Conservation (phyloP, 163 green algal species). For the Scenedesmus sp. region DNA sequence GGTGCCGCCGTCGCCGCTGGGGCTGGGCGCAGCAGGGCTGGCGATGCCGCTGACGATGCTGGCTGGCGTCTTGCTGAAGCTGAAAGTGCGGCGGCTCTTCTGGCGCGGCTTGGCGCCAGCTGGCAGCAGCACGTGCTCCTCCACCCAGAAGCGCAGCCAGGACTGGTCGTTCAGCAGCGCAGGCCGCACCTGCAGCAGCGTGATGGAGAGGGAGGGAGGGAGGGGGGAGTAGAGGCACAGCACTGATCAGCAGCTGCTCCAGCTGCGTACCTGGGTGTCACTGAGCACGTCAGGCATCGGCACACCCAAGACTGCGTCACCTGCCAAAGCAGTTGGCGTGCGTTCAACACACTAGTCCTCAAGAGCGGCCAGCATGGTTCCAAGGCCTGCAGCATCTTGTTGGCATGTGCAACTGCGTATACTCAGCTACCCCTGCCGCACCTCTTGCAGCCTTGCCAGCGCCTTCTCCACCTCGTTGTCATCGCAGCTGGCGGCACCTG, state of each 20-base stretch:
- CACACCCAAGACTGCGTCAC: no score
- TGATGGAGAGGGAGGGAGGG: background rate
- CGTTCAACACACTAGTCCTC: no score
- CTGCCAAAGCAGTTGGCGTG: no score
- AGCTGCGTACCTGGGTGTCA: no score
- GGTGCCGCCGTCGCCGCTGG: background rate
- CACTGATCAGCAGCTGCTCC: background rate
- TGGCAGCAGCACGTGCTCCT: constrained; percentile 48
- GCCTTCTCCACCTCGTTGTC: background rate
- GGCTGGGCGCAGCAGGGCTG: background rate
- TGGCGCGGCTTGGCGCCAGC: background rate
- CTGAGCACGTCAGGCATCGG: no score
- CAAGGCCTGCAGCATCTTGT: no score
- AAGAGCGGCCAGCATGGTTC: no score
- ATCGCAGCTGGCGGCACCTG: background rate
- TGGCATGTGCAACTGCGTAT: no score
- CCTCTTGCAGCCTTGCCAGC: constrained; percentile 31
- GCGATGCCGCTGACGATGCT: background rate
- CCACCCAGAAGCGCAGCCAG: constrained; percentile 47
- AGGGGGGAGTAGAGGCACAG: background rate
- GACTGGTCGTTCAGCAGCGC: constrained; percentile 86
- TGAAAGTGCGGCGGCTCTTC: constrained; percentile 24
- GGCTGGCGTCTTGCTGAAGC: constrained; percentile 36
- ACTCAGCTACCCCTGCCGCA: background rate
- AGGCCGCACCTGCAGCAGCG: constrained; percentile 47